phyloP scores from a whole-genome alignment of 176 grass and related monocot species.

The Hordeum marinum region DNA sequence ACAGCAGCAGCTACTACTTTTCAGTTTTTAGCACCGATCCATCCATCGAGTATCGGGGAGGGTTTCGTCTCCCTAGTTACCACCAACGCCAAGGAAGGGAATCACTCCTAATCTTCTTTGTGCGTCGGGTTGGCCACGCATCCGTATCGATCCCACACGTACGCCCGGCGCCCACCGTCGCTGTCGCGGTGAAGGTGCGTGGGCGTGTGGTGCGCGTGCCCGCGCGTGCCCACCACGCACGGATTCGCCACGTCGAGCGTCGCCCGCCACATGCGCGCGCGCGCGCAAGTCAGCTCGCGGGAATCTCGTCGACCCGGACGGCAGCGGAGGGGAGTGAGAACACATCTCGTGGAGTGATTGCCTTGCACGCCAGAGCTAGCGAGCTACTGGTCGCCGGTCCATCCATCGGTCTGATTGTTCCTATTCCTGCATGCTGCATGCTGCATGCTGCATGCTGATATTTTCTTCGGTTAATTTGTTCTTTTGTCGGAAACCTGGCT shows the following conservation, averaged over 20 bases:
- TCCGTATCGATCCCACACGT: background rate
- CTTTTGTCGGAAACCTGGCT: too few species aligned
- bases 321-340: too few species aligned
- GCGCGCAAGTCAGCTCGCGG: background rate
- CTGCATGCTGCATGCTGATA: background rate
- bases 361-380: constrained; percentile 13
- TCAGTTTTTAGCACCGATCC: background rate
- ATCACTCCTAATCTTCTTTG: background rate
- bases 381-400: background rate
- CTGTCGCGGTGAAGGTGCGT: background rate
- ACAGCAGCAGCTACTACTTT: background rate
- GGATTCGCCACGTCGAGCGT: background rate
- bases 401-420: too few species aligned
- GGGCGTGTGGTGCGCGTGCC: constrained; percentile 2
- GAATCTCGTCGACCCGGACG: background rate
- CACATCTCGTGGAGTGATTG: background rate
- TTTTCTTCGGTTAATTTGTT: background rate
- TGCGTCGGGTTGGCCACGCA: background rate
- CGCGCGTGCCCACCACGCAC: background rate
- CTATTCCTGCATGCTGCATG: too few species aligned
- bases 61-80: background rate
- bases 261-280: background rate
- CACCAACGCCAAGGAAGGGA: background rate
- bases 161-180: background rate
- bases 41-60: background rate